Percentiles rank a stretch among this genome's conserved stretches.
Evolutionary conservation across 192 early-diverging fungal species (phyloP).

Genomic region (Rhizophagus clarus): DNA sequence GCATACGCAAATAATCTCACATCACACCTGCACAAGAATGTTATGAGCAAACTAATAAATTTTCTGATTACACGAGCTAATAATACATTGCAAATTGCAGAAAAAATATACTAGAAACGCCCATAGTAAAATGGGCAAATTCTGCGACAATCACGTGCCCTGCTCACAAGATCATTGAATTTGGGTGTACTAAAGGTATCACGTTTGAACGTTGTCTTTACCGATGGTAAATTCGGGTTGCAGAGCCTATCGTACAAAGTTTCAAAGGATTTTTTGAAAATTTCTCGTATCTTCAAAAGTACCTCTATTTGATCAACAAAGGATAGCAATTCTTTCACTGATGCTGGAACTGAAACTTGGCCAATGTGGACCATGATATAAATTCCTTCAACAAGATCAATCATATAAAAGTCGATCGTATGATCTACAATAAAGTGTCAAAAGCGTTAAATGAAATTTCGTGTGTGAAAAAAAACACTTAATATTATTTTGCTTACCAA

Average conservation of each 20-base stretch:
- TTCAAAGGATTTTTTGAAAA: conserved; percentile 18
- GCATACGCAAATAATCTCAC: too few relatives aligned
- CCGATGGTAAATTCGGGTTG: not conserved
- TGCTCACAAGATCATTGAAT: conserved; percentile 13
- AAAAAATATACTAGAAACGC: not conserved
- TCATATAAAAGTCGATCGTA: conserved; percentile 19
- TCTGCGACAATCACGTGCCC: conserved; percentile 7
- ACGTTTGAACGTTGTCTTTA: conserved; percentile 21
- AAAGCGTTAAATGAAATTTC: conserved; percentile 15
- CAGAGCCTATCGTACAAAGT: not conserved
- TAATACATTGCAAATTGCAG: too few relatives aligned
- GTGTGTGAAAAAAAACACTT: not conserved
- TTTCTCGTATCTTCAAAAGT: conserved; percentile 5
- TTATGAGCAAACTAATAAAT: too few relatives aligned
- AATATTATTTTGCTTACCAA: conserved; percentile 29
- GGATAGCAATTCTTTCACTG: conserved; percentile 17
- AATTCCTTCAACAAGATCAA: conserved; percentile 18
- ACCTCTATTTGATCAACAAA: conserved; percentile 27
- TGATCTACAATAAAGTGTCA: not conserved
- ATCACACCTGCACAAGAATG: too few relatives aligned
- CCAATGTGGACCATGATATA: conserved; percentile 28
- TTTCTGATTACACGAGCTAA: too few relatives aligned
- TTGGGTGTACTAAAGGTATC: conserved; percentile 15
- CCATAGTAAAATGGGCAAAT: conserved; percentile 23
- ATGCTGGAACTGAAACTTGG: conserved; percentile 17